Conservation (phyloP, 2,329 filamentous ascomycete species). For the Penicillium sp. region DNA sequence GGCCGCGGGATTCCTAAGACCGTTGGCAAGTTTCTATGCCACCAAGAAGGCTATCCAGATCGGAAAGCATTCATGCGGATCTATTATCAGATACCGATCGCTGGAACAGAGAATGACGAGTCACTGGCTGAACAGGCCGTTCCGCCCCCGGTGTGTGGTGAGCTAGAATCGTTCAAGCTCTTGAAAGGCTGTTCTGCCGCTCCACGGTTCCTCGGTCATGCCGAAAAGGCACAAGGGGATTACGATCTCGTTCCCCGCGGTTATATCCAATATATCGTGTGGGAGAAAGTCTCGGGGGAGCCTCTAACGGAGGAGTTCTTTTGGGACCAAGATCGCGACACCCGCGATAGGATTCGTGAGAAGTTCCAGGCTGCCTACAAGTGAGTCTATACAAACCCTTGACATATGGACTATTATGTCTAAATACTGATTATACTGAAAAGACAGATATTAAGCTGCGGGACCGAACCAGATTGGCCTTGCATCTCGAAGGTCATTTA, state of each 20-base stretch:
- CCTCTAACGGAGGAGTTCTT: slow-evolving; percentile 14
- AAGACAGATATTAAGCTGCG: slow-evolving; percentile 14
- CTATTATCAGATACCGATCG: slow-evolving; percentile 15
- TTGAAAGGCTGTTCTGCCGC: slow-evolving; percentile 11
- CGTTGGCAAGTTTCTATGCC: too few species aligned
- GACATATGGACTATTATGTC: slow-evolving; percentile 2
- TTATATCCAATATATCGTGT: slow-evolving; percentile 16
- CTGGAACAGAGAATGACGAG: slow-evolving; percentile 9
- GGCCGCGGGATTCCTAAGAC: too few species aligned
- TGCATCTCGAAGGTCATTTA: slow-evolving; percentile 18
- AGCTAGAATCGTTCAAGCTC: slow-evolving; percentile 11
- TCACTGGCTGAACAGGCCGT: slow-evolving; percentile 11
- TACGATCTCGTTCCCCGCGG: slow-evolving; percentile 14
- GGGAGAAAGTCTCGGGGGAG: slow-evolving; percentile 15
- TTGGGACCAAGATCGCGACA: slow-evolving; percentile 12
- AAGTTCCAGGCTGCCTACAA: slow-evolving; percentile 15
- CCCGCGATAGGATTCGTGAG: slow-evolving; percentile 13
- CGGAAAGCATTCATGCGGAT: slow-evolving; percentile 18
- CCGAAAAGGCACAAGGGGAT: slow-evolving; percentile 11
- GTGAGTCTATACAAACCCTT: slow-evolving; percentile 13
- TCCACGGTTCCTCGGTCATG: slow-evolving; percentile 16
- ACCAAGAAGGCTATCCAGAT: slow-evolving; percentile 4
- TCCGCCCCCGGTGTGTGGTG: slow-evolving; percentile 12
- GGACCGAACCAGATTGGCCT: slow-evolving; percentile 3
- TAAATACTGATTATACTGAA: slow-evolving; percentile 7